Percentiles rank a stretch among this genome's conserved stretches.
Evolutionary conservation across 768 basidiomycete species (phyloP).

Genomic region (Lanmaoa pseudosensibilis): DNA sequence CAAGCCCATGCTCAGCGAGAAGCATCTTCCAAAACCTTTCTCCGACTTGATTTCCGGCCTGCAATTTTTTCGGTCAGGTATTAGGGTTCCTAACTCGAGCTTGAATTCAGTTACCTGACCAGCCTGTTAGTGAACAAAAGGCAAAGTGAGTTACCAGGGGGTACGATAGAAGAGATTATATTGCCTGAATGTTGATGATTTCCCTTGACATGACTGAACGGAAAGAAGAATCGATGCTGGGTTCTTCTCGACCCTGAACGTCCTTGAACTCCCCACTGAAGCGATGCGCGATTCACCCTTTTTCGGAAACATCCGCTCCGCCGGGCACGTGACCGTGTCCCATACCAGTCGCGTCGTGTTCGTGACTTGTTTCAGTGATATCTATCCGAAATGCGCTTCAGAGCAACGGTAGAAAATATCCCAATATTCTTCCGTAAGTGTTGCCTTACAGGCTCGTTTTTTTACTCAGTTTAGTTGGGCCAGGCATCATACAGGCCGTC

Average conservation of each 20-base stretch:
- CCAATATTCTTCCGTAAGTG: conserved; percentile 53
- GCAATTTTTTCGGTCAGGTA: conserved; percentile 20
- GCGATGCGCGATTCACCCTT: conserved; percentile 14
- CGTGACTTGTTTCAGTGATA: not conserved
- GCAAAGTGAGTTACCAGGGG: conserved; percentile 6
- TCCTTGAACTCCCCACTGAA: conserved; percentile 9
- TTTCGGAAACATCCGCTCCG: conserved; percentile 17
- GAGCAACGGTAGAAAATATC: conserved; percentile 58
- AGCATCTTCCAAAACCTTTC: conserved; percentile 90
- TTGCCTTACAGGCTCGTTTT: not conserved
- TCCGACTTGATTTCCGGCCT: conserved; percentile 80
- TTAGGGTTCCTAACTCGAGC: conserved; percentile 9
- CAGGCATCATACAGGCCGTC: conserved; percentile 78
- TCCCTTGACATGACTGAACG: conserved; percentile 61
- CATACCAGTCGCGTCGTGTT: conserved; percentile 12
- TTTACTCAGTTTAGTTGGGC: not conserved
- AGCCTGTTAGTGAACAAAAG: conserved; percentile 41
- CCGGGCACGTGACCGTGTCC: conserved; percentile 27
- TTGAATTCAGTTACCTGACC: conserved; percentile 55
- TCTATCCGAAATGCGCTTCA: conserved; percentile 53
- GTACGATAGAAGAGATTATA: conserved; percentile 6
- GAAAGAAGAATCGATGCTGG: conserved; percentile 17
- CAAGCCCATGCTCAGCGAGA: conserved; percentile 82
- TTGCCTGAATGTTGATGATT: conserved; percentile 80
- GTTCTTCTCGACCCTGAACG: conserved; percentile 1